Base-by-base conservation (phyloP, 2,329 filamentous ascomycete species). In the Hortaea werneckii region DNA sequence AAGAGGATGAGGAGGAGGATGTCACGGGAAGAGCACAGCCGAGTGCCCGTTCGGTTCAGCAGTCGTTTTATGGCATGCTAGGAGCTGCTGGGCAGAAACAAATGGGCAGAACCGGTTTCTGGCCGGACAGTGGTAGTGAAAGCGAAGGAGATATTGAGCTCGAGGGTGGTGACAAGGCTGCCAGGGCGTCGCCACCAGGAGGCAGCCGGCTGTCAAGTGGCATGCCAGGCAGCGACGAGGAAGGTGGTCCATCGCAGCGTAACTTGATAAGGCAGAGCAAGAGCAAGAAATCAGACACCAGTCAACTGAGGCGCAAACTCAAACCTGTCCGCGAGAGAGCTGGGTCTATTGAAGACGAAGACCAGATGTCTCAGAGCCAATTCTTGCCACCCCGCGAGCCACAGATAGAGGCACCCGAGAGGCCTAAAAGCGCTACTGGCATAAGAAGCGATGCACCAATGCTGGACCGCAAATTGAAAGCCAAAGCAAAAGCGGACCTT, bases 21-120 rank as follows among this genome's bases (percentile, higher is more conserved):
- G 79, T 82, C 60, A 76, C 77, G 49, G 77, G 76, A 10, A 76
- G 76, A 42, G 72, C 76, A 2, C 73, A 71, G 55, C 57, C 53
- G 45, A 65, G 67, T 43, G 67, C 70, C 38, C 61, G 70, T 41
- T 87, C 88, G 59, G 87, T 94, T 81, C 92, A 95, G 65, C 89
- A 95, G 72, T 94, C 87, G 53, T 82, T 96, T 45, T 94, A 95
- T 64, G 88, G 87, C 44, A 79, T 96, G 67, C 89, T 96, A 54
- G 86, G 89, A 5, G 87, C 87, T 11, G 87, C 87, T 40, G 29
- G 41, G 34, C 87, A 88, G 5, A 80, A 80, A 35, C 13, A 29
- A 38, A 29, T 32, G 29, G 38, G 34, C 29, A 34, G 13, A 20
- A 13, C 20, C 10, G 37, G 94, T 66, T 88, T 94, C 60, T 82